These are phyloP conservation scores for Claviceps africana DNA, from an alignment of 2,329 filamentous ascomycete genomes.

Conservation along the genomic window DNA sequence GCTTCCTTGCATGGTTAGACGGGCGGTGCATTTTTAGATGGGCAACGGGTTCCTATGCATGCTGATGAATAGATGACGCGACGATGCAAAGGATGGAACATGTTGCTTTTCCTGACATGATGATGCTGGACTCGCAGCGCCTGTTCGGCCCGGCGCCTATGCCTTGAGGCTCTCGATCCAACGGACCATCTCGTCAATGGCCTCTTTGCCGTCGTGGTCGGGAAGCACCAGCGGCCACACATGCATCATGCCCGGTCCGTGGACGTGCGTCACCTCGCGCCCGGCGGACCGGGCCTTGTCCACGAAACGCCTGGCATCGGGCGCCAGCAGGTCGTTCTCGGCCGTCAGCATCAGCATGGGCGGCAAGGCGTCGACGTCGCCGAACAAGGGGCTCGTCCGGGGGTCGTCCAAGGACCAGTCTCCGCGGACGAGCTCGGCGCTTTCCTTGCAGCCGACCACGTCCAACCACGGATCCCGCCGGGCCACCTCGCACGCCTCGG, in stretches of 20 bases:
- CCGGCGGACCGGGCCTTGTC: constrained; percentile 13
- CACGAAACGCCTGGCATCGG: constrained; percentile 16
- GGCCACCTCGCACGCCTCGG: constrained; percentile 13
- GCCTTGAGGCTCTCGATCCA: constrained; percentile 12
- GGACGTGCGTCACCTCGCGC: constrained; percentile 14
- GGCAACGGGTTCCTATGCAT: too few relatives aligned
- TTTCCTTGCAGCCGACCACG: constrained; percentile 14
- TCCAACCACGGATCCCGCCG: constrained; percentile 16
- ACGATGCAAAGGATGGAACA: too few relatives aligned
- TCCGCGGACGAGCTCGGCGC: constrained; percentile 14
- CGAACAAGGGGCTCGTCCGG: constrained; percentile 17
- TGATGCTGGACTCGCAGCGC: background rate
- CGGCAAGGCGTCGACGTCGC: constrained; percentile 14
- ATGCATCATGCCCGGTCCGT: constrained; percentile 19
- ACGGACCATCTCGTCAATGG: constrained; percentile 14
- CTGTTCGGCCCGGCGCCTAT: background rate
- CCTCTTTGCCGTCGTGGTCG: constrained; percentile 14
- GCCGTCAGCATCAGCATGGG: constrained; percentile 18
- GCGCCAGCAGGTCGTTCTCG: constrained; percentile 15
- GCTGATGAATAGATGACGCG: background rate
- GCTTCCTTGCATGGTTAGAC: background rate
- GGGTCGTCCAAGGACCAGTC: constrained; percentile 14
- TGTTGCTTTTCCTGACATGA: too few relatives aligned
- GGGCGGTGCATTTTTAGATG: background rate
- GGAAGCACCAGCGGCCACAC: constrained; percentile 17